Evolutionary conservation across 164 flowering plant species (phyloP).

Genomic region (Macadamia tetraphylla): DNA sequence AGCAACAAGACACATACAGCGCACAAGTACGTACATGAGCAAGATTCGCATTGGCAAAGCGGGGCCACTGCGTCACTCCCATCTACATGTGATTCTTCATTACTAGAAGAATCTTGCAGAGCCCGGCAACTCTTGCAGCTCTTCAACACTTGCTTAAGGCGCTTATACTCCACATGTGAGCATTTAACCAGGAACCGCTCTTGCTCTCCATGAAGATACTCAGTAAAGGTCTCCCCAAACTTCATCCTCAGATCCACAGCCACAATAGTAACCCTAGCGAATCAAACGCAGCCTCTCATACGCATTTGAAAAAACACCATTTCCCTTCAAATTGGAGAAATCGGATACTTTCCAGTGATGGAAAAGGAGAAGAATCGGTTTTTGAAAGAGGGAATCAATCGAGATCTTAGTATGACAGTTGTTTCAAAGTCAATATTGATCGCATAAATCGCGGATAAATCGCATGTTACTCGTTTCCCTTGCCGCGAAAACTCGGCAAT

Average conservation of each 20-base stretch:
- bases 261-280: not conserved
- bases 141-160: slow-evolving; percentile 74
- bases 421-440: too few relatives aligned
- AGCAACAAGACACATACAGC: too few relatives aligned
- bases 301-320: too few relatives aligned
- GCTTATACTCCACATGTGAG: slow-evolving; percentile 67
- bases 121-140: slow-evolving; percentile 44
- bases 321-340: too few relatives aligned
- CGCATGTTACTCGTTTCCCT: too few relatives aligned
- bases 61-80: slow-evolving; percentile 13
- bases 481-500: too few relatives aligned
- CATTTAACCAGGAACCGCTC: slow-evolving; percentile 48
- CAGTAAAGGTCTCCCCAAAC: slow-evolving; percentile 67
- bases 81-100: slow-evolving; percentile 10
- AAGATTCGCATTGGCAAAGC: slow-evolving; percentile 40
- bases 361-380: too few relatives aligned
- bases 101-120: slow-evolving; percentile 14
- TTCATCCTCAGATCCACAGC: slow-evolving; percentile 38
- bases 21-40: slow-evolving; percentile 31
- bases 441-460: too few relatives aligned
- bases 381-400: too few relatives aligned
- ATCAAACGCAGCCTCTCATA: not conserved
- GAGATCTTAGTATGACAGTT: too few relatives aligned
- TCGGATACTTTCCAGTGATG: too few relatives aligned
- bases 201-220: slow-evolving; percentile 55